These are phyloP conservation scores for Solanum chilense DNA, from an alignment of 257 asterid species.

Conservation along the genomic window DNA sequence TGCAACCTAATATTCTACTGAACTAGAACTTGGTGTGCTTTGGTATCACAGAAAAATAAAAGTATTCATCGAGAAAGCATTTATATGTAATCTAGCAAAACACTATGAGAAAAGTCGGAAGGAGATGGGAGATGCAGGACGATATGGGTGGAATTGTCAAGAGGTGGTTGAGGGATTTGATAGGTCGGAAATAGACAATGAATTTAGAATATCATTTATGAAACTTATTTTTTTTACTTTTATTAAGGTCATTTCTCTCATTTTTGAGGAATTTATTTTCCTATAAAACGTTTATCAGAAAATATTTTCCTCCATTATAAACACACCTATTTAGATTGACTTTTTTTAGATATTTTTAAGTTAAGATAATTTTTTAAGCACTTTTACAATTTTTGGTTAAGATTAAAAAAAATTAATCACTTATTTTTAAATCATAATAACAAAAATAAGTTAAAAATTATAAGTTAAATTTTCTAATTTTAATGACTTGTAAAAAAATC, in stretches of 20 bases:
- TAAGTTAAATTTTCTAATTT: neutral
- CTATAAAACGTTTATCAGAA: too few species aligned
- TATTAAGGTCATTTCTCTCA: neutral
- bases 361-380: too few species aligned
- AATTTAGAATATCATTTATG: neutral
- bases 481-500: neutral
- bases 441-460: neutral
- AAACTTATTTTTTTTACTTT: too few species aligned
- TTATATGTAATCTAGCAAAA: neutral
- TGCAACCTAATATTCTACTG: neutral
- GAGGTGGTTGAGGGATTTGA: neutral
- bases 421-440: neutral
- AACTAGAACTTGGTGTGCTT: neutral
- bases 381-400: neutral
- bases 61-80: neutral
- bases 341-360: too few species aligned
- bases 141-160: neutral
- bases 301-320: neutral
- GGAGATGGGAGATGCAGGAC: neutral
- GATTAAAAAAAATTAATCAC: neutral
- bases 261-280: neutral
- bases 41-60: neutral
- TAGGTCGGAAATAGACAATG: neutral
- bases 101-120: rapidly evolving
- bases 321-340: neutral